Conservation (phyloP, 305 asterid species). For the Plantago coronopus region DNA sequence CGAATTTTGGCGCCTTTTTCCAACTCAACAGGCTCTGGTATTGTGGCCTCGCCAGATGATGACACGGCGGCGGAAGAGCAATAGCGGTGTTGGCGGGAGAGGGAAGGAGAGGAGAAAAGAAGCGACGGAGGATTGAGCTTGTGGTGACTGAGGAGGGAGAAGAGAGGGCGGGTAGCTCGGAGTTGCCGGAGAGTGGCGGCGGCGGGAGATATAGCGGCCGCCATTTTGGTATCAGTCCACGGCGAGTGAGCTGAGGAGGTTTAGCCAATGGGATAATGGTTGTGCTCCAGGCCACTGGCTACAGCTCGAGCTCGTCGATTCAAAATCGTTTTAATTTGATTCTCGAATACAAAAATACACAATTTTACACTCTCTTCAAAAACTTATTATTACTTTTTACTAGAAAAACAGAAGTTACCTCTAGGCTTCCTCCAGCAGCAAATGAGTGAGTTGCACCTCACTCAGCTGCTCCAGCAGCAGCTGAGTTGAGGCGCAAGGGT, state of each 20-base stretch:
- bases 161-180: constrained; percentile 19
- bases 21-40: constrained; percentile 27
- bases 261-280: constrained; percentile 23
- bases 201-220: constrained; percentile 42
- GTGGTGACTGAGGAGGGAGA: constrained; percentile 20
- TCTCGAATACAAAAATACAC: too few relatives aligned
- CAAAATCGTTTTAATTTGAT: too few relatives aligned
- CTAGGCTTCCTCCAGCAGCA: too few relatives aligned
- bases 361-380: too few relatives aligned
- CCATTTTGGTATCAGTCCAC: constrained; percentile 24
- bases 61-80: constrained; percentile 53
- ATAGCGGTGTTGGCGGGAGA: constrained; percentile 35
- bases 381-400: too few relatives aligned
- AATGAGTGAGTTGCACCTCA: too few relatives aligned
- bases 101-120: constrained; percentile 33
- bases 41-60: constrained; percentile 28
- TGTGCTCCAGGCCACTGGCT: background rate
- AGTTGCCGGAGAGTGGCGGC: constrained; percentile 40
- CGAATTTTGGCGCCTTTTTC: constrained; percentile 45
- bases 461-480: too few relatives aligned
- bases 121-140: constrained; percentile 25
- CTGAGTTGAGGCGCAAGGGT: too few relatives aligned
- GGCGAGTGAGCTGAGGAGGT: constrained; percentile 12
- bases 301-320: background rate
- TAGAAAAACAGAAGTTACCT: too few relatives aligned